phyloP scores from a whole-genome alignment of 768 basidiomycete genomes.

The Leucocoprinus leucothites region DNA sequence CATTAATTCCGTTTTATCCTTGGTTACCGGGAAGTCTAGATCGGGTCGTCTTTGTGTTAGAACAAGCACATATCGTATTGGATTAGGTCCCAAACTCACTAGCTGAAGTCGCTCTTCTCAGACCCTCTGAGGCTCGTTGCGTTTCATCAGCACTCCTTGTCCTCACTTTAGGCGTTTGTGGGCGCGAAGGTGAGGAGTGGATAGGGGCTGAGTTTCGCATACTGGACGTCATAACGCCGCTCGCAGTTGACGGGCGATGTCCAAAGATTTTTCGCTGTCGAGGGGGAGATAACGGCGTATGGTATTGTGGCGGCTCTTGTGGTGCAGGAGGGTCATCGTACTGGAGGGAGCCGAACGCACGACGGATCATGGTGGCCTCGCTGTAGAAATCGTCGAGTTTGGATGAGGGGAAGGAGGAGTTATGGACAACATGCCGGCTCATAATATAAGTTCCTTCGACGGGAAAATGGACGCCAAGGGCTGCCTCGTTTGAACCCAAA shows the following conservation, averaged over 20 bases:
- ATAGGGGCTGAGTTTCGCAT: not conserved
- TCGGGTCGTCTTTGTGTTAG: not conserved
- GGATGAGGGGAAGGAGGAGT: not conserved
- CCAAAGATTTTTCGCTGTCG: not conserved
- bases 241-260: not conserved
- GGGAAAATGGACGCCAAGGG: not conserved
- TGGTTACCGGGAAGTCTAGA: not conserved
- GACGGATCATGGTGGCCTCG: not conserved
- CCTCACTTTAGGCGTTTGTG: not conserved
- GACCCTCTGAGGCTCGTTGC: not conserved
- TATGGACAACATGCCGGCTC: not conserved
- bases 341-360: not conserved
- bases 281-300: slow-evolving; percentile 8
- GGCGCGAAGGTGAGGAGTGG: not conserved
- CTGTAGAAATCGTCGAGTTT: not conserved
- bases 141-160: not conserved
- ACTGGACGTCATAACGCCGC: not conserved
- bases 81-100: too few relatives aligned
- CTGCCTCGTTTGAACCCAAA: not conserved
- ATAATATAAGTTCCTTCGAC: slow-evolving; percentile 3
- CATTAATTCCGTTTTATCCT: not conserved
- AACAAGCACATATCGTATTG: too few relatives aligned
- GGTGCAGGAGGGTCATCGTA: slow-evolving; percentile 11
- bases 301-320: slow-evolving; percentile 3
- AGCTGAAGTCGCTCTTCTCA: not conserved